These are phyloP conservation scores for Pistacia integerrima DNA, from an alignment of 345 rosid genomes.

Conservation along the genomic window DNA sequence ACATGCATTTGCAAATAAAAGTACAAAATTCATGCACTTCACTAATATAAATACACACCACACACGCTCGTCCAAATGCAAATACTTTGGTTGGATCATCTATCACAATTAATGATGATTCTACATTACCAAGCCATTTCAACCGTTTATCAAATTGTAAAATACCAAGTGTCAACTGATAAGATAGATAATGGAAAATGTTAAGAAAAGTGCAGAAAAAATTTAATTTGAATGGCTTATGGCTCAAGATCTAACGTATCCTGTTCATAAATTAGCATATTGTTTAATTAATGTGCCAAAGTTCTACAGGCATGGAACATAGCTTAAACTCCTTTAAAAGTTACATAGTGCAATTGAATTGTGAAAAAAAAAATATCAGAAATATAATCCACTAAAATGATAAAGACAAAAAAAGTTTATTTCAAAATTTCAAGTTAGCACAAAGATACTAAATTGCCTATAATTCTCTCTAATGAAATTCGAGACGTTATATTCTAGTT, in stretches of 20 bases:
- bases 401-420: neutral
- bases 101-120: neutral
- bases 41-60: neutral
- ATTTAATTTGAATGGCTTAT: neutral
- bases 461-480: neutral
- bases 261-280: neutral
- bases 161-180: neutral
- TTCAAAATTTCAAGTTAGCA: conserved; percentile 3
- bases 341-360: too few relatives aligned
- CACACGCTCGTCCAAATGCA: neutral
- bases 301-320: neutral
- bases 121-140: neutral
- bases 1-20: neutral
- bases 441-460: neutral
- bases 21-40: neutral
- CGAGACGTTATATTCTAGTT: neutral
- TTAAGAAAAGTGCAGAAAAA: neutral
- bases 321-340: neutral
- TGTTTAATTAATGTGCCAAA: neutral
- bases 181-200: neutral
- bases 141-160: neutral
- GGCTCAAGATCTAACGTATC: neutral
- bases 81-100: neutral
- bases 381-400: neutral
- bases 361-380: neutral